phyloP scores from a whole-genome alignment of 768 basidiomycete species.

The Mycena vulgaris region DNA sequence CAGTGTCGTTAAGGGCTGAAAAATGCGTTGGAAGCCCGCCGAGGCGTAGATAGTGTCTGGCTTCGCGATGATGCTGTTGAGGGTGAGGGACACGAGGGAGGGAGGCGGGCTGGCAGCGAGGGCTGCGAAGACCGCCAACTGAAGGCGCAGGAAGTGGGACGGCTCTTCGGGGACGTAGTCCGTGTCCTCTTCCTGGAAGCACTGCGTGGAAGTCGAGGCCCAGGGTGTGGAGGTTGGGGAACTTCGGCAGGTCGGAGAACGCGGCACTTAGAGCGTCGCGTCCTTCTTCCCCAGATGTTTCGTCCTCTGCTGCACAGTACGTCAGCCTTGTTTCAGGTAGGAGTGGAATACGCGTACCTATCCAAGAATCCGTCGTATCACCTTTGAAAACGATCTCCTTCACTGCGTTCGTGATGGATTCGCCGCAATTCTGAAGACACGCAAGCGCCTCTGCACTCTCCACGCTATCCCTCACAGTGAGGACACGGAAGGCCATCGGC shows the following conservation, averaged over 20 bases:
- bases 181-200: constrained; percentile 14
- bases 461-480: constrained; percentile 10
- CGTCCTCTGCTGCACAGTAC: not conserved
- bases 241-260: constrained; percentile 10
- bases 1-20: constrained; percentile 9
- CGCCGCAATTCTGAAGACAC: constrained; percentile 20
- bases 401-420: constrained; percentile 7
- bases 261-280: not conserved
- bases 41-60: constrained; percentile 13
- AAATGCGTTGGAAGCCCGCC: constrained; percentile 12
- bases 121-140: constrained; percentile 5
- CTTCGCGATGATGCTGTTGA: constrained; percentile 20
- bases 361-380: not conserved
- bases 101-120: constrained; percentile 24
- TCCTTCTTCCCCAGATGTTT: not conserved
- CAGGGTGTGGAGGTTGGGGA: constrained; percentile 18
- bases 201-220: constrained; percentile 2
- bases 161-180: constrained; percentile 1
- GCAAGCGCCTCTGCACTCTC: constrained; percentile 8
- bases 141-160: constrained; percentile 17
- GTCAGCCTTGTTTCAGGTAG: not conserved
- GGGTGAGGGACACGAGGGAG: not conserved
- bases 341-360: not conserved
- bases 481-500: not conserved
- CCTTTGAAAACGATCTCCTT: constrained; percentile 21